phyloP scores from a whole-genome alignment of 495 filamentous ascomycete species.

The Aspergillus biplanus region DNA sequence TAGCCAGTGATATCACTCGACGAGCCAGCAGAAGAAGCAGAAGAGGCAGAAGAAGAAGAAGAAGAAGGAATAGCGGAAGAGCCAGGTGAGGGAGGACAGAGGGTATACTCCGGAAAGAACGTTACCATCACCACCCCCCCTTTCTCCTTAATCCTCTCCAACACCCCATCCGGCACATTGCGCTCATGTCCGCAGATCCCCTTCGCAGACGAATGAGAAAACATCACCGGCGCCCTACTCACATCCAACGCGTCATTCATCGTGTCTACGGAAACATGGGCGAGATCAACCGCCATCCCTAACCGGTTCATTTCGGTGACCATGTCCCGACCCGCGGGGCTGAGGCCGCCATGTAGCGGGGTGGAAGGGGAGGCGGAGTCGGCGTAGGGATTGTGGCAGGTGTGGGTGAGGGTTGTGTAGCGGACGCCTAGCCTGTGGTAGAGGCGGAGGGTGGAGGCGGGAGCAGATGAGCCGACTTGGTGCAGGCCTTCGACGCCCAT shows the following conservation, averaged over 20 bases:
- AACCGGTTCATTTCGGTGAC: constrained; percentile 61
- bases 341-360: constrained; percentile 58
- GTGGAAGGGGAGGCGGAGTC: constrained; percentile 71
- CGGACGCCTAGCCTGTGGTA: constrained; percentile 82
- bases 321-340: constrained; percentile 65
- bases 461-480: constrained; percentile 86
- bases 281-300: constrained; percentile 56
- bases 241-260: constrained; percentile 60
- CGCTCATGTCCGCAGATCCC: constrained; percentile 58
- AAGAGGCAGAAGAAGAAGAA: too few species aligned
- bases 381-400: constrained; percentile 90
- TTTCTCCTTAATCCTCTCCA: constrained; percentile 56
- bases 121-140: constrained; percentile 64
- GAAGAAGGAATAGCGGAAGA: too few species aligned
- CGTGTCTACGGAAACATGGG: constrained; percentile 57
- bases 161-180: constrained; percentile 63
- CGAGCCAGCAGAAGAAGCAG: too few species aligned
- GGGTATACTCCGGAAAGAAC: constrained; percentile 71
- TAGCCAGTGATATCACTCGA: too few species aligned
- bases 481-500: constrained; percentile 91
- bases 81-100: constrained; percentile 57
- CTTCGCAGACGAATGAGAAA: constrained; percentile 60
- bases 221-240: constrained; percentile 57
- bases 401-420: constrained; percentile 89
- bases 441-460: constrained; percentile 71